A percentile compares a stretch with the other conserved stretches of the same genome.
These are phyloP conservation scores for Saccharomycopsis amapae DNA, from an alignment of 805 yeast species.

Conservation along the genomic window DNA sequence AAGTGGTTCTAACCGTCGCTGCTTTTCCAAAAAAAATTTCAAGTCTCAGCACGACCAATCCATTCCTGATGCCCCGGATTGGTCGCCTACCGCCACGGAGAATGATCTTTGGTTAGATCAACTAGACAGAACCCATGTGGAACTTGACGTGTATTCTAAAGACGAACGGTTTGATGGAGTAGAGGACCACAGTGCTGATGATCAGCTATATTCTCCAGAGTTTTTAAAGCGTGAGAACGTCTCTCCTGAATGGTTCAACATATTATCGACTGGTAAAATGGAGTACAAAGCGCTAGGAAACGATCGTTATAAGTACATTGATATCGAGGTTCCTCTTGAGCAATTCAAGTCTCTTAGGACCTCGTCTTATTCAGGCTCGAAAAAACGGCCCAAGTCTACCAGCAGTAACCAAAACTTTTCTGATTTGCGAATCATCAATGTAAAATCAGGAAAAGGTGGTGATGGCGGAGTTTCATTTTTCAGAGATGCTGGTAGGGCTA, in stretches of 20 bases:
- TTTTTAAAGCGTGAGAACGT: neutral
- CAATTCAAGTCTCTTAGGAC: constrained; percentile 20
- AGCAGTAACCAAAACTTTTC: constrained; percentile 39
- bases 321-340: constrained; percentile 9
- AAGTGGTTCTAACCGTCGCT: neutral
- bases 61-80: constrained; percentile 17
- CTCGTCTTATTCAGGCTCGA: constrained; percentile 27
- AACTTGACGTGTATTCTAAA: neutral
- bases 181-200: neutral
- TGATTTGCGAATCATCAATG: constrained; percentile 61
- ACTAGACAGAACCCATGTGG: constrained; percentile 10
- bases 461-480: constrained; percentile 80
- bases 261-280: constrained; percentile 19
- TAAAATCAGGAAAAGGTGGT: constrained; percentile 82
- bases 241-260: constrained; percentile 2
- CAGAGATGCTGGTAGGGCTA: constrained; percentile 75
- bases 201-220: neutral
- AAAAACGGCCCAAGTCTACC: constrained; percentile 33
- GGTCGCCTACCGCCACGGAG: constrained; percentile 34
- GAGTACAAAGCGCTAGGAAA: neutral
- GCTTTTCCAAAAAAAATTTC: no score
- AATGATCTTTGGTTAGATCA: constrained; percentile 37
- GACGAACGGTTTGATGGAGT: constrained; percentile 1
- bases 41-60: no score
- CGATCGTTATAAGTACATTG: neutral